Evolutionary conservation across 1,284 basidiomycete species (phyloP).

Genomic region (Ceratobasidium papillatum): DNA sequence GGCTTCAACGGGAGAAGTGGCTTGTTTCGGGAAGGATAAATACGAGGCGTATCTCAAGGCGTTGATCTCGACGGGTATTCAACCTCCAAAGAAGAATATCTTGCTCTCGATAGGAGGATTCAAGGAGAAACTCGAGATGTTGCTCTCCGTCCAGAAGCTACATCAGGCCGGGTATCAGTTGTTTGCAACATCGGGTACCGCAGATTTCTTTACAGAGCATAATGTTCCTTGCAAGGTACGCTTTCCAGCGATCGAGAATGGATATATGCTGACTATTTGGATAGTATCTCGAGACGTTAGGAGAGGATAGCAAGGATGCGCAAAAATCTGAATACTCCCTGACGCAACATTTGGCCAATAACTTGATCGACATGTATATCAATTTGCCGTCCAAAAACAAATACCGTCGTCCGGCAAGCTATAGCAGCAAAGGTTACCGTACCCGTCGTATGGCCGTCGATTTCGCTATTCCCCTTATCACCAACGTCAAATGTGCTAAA

Average conservation of each 20-base stretch:
- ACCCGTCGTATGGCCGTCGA: slow-evolving; percentile 99
- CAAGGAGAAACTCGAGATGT: slow-evolving; percentile 96
- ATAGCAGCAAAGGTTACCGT: slow-evolving; percentile 95
- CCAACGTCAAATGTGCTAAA: slow-evolving; percentile 99
- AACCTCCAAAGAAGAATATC: slow-evolving; percentile 94
- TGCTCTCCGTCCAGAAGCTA: slow-evolving; percentile 97
- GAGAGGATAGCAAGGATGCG: slow-evolving; percentile 70
- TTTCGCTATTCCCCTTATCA: slow-evolving; percentile 96
- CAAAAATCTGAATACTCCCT: slow-evolving; percentile 97
- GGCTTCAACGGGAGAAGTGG: slow-evolving; percentile 99
- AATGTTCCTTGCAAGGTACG: slow-evolving; percentile 82
- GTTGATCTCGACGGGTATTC: slow-evolving; percentile 94
- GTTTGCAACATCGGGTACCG: slow-evolving; percentile 96
- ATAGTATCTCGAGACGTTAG: slow-evolving; percentile 89
- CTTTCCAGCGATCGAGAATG: neutral
- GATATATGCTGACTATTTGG: slow-evolving; percentile 40
- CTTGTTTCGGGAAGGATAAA: slow-evolving; percentile 97
- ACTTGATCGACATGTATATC: slow-evolving; percentile 98
- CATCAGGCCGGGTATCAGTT: slow-evolving; percentile 94
- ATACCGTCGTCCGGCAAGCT: slow-evolving; percentile 96
- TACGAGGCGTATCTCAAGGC: slow-evolving; percentile 99
- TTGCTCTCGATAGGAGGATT: slow-evolving; percentile 94
- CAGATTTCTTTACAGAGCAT: slow-evolving; percentile 92
- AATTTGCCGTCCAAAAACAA: slow-evolving; percentile 98
- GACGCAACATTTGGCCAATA: slow-evolving; percentile 93